Base-by-base conservation (phyloP, 2,329 filamentous ascomycete species). In the Gliomastix tumulicola region DNA sequence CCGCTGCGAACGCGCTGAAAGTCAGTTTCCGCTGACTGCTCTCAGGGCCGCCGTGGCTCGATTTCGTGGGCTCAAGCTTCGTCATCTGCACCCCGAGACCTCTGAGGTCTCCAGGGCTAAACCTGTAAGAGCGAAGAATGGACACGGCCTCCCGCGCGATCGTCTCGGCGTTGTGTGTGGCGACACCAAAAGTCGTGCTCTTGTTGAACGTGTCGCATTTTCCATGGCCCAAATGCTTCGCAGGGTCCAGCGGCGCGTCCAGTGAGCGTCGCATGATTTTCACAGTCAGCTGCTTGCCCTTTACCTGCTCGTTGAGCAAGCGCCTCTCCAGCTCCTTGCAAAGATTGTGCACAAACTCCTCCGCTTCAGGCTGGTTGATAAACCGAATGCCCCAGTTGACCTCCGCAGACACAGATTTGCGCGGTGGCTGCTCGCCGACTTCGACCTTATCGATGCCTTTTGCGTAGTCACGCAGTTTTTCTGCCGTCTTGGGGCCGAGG, bases 321-420 rank as follows among this genome's bases (percentile, higher is more conserved):
- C 92, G 76, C 38, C 81, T 82, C 48, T 89, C 81, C 7, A 98
- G 65, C 57, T 98, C 92, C 38, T 82, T 82, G 52, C 86, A 92
- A 1, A 98, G 66, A 45, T 86, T 92, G 42, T 78, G 68, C 21
- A 97, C 74, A 55, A 98, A 98, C 45, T 94, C 87, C 41, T 97
- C 90, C 0, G 88, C 89, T 59, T 98, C 90, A n/a, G 77, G 73
- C 51, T 96, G 88, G 41, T 75, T 94, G 47, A 92, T 79, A 54
- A 98, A 98, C 6, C 92, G 81, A 38, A 98, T 94, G 4, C 94
- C 92, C 92, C 92, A 98, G 50, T 92, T 98, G 43, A 98, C 88
- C 56, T 98, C 92, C 2, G 90, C 90, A 3, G 92, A 97, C 1
- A 98, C 88, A 0, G 90, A 97, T 54, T 97, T 98, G 37, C 92